Percentiles rank a stretch among this genome's conserved stretches.
phyloP scores from a whole-genome alignment of 2,329 filamentous ascomycete species.

The Alternaria atra region DNA sequence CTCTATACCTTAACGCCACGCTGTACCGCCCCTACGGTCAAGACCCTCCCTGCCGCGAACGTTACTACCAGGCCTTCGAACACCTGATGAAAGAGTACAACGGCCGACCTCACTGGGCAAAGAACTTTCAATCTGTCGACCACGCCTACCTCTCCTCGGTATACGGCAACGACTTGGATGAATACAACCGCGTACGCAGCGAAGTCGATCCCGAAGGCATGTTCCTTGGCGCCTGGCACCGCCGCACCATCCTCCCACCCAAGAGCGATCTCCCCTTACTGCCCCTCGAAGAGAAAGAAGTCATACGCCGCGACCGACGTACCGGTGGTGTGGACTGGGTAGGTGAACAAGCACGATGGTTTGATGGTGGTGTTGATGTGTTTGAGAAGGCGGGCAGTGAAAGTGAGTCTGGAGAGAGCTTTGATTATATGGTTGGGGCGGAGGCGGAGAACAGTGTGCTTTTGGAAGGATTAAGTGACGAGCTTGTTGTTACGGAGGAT shows the following conservation, averaged over 20 bases:
- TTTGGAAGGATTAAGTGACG: constrained; percentile 34
- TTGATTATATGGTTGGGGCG: constrained; percentile 57
- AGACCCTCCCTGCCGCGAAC: constrained; percentile 77
- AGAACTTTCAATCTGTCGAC: constrained; percentile 76
- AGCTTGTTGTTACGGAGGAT: constrained; percentile 13
- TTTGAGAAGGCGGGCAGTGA: constrained; percentile 42
- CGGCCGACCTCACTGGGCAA: constrained; percentile 88
- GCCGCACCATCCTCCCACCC: constrained; percentile 58
- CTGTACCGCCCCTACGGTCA: constrained; percentile 82
- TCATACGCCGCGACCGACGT: constrained; percentile 44
- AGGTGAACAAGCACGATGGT: constrained; percentile 50
- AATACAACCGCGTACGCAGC: constrained; percentile 74
- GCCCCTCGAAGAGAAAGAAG: constrained; percentile 55
- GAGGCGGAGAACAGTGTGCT: constrained; percentile 53
- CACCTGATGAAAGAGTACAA: constrained; percentile 88
- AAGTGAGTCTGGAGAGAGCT: constrained; percentile 50
- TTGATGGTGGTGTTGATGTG: constrained; percentile 45
- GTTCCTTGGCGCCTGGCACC: constrained; percentile 92
- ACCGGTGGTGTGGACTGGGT: constrained; percentile 51
- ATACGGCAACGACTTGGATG: constrained; percentile 72
- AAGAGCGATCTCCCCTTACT: constrained; percentile 41
- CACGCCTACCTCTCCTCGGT: constrained; percentile 69
- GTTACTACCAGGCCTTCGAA: constrained; percentile 91
- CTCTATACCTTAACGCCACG: constrained; percentile 88
- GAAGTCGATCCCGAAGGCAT: constrained; percentile 81